Base-by-base conservation (phyloP, 1,284 basidiomycete genomes). In the Ceratobasidium sp. region DNA sequence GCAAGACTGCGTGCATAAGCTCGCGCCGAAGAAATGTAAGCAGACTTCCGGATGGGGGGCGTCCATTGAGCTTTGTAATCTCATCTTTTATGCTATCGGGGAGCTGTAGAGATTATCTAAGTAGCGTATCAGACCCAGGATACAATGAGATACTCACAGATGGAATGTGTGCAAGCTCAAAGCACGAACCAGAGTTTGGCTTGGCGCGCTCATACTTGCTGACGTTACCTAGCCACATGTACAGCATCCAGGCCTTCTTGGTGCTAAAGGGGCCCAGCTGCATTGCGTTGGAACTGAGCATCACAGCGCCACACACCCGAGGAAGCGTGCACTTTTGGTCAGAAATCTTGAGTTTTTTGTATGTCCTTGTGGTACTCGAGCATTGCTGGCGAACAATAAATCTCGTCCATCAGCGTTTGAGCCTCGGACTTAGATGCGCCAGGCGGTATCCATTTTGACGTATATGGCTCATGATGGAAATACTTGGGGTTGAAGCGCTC, bases 201-300 rank as follows among this genome's bases (percentile, higher is more conserved):
- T 83, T 81, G 12, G 65, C 28, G 1, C 82, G 79, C 1, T 67
- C 70, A 64, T 84, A 84, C 68, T 86, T 85, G 0, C 83, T 83
- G 20, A 83, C 77, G 42, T 84, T 83, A 17, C 82, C 83, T n/a
- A 83, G 80, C 23, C 75, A 79, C 28, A 84, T 62, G 54, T 85
- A 86, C 1, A 84, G 54, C 0, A 84, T 85, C 84, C 83, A 86
- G 0, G 84, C 78, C 17, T 82, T 82, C 1, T 83, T 81, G 12
- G 28, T 81, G 0, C 84, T 83, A 79, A 86, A 86, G 26, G 80
- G 79, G 20, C 85, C 80, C 6, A 85, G 81, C 38, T 84, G 84
- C 0, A 83, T 86, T 1, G 82, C 80, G 77, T 86, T 85, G 0
- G 85, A 87, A 79, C 83, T 84, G 15, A 86, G 57, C 82, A 85